Evolutionary conservation across 495 filamentous ascomycete genomes (phyloP).

Genomic region (Lasiosphaeria ovina): DNA sequence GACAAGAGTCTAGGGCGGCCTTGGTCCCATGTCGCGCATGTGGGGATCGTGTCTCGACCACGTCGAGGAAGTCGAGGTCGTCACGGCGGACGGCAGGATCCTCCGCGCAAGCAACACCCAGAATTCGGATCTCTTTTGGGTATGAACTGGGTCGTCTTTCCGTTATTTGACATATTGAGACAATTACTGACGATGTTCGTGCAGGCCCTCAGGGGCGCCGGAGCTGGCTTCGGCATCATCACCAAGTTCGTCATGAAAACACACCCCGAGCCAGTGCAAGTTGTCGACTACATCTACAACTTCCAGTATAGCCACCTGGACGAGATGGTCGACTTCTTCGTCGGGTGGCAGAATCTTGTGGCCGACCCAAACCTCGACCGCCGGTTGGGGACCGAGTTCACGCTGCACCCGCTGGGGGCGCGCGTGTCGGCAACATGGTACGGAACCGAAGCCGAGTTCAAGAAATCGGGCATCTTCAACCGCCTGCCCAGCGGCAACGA

Average conservation of each 20-base stretch:
- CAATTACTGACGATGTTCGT: neutral
- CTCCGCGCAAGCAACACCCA: conserved; percentile 2
- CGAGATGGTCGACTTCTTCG: conserved; percentile 12
- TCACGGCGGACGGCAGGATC: conserved; percentile 2
- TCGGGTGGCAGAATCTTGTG: conserved; percentile 7
- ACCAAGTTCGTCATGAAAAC: conserved; percentile 7
- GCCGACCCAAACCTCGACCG: conserved; percentile 7
- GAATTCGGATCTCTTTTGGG: conserved; percentile 6
- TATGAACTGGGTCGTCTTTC: neutral
- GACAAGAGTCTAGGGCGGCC: conserved; percentile 1
- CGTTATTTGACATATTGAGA: neutral
- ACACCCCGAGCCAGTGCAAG: neutral
- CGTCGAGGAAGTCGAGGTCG: conserved; percentile 8
- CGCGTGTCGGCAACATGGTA: conserved; percentile 6
- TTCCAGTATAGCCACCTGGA: conserved; percentile 6
- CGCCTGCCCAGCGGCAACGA: conserved; percentile 11
- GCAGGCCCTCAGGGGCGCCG: conserved; percentile 1
- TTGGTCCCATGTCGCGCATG: conserved; percentile 7
- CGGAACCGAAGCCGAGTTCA: conserved; percentile 5
- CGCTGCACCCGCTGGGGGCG: conserved; percentile 6
- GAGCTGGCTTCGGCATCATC: conserved; percentile 5
- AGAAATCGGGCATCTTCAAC: neutral
- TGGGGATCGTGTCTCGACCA: conserved; percentile 9
- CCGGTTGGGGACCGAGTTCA: conserved; percentile 9
- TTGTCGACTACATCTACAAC: conserved; percentile 8